Base-by-base conservation (phyloP, 2,329 filamentous ascomycete species). In the Penicillium hesseltinei region DNA sequence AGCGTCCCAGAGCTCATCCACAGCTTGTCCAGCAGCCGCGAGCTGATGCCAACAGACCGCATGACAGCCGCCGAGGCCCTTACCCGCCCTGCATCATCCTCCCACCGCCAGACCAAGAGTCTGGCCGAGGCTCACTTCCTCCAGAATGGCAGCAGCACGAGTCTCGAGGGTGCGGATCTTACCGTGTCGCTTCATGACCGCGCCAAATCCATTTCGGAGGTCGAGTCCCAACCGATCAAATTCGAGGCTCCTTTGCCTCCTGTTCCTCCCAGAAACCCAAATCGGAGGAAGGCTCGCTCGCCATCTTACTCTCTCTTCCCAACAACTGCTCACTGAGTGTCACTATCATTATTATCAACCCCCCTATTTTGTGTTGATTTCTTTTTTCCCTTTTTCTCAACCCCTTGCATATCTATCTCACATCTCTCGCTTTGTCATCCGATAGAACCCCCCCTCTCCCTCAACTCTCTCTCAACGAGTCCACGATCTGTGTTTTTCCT, bases 251-350 rank as follows among this genome's bases (percentile, higher is more conserved):
- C 62, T 19, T 56, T 64, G 4, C 62, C 66, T n/a, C 62, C 65
- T 8, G 56, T 70, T 45, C 63, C 70, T 23, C 54, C 62, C 19
- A 73, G 68, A 56, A 69, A 67, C 35, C 57, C 61, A 3, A 65
- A 66, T 59, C 65, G 72, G 44, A 70, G 69, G 55, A 77, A 74
- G 64, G 67, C 62, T 55, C 69, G 77, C 42, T 65, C 60, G 4
- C 69, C 75, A n/a, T 78, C 77, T 36, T 79, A 79, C 62, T 79
- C 77, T 40, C 71, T 77, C 44, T 77, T 77, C 60, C 75, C 75
- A 10, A 66, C 68, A 38, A 58, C 63, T n/a, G 62, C 62, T 47
- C 33, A 57, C 10, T 54, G 52, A 55, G 44, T 27, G 19, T 50
- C 11, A 46, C 49, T 44, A 19, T 54, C 33, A 27, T 48, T 40